Conservation (phyloP, 2,329 filamentous ascomycete genomes). For the Pestalotiopsis sp. region DNA sequence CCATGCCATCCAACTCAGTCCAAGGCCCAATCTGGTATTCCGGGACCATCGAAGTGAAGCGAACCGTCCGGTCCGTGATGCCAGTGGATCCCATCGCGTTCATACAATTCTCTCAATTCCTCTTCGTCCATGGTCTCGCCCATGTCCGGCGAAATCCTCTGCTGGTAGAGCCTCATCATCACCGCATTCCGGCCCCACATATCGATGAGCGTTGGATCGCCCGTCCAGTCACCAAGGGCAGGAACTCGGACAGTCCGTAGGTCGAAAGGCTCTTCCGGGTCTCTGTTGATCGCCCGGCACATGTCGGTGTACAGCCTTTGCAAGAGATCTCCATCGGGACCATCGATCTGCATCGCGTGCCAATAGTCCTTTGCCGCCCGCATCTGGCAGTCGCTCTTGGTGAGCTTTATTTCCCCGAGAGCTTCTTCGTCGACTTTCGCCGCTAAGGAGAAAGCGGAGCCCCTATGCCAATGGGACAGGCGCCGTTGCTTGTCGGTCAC, state of each 20-base stretch:
- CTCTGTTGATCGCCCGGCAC: not conserved
- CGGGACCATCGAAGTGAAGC: too few relatives aligned
- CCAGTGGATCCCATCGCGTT: constrained; percentile 13
- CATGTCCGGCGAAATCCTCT: not conserved
- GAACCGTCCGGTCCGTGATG: not conserved
- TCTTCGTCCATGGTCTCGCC: not conserved
- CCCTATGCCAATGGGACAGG: not conserved
- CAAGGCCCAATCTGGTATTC: too few relatives aligned
- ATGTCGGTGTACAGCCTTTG: not conserved
- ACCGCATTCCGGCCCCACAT: not conserved
- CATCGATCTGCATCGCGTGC: not conserved
- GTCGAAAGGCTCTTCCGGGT: not conserved
- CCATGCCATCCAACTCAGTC: too few relatives aligned
- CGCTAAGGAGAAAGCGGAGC: not conserved
- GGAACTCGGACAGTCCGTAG: not conserved
- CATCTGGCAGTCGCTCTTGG: not conserved
- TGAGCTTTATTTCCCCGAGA: not conserved
- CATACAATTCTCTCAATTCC: not conserved
- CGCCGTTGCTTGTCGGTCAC: not conserved
- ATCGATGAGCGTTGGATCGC: not conserved
- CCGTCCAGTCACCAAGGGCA: not conserved
- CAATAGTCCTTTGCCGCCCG: not conserved
- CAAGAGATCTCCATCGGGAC: not conserved
- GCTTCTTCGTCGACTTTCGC: not conserved
- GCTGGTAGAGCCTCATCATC: not conserved